Evolutionary conservation across 2,329 filamentous ascomycete species (phyloP).

Genomic region (Alternaria incomplexa): DNA sequence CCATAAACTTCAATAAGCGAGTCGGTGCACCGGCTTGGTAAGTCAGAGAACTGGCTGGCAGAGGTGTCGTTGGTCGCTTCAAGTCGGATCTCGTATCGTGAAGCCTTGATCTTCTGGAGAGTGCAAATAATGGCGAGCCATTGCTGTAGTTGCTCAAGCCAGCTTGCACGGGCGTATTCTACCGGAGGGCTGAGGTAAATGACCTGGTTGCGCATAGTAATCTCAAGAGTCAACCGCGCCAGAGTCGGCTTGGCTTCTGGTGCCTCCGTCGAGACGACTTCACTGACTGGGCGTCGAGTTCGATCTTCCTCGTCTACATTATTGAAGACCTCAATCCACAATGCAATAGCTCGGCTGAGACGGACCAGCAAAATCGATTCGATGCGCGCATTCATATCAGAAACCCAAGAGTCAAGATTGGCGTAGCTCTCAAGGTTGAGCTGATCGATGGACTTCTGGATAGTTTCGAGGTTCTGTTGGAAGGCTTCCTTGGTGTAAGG

Average conservation of each 20-base stretch:
- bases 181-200: slow-evolving; percentile 95
- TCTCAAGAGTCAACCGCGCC: slow-evolving; percentile 80
- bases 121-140: slow-evolving; percentile 95
- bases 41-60: slow-evolving; percentile 74
- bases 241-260: slow-evolving; percentile 63
- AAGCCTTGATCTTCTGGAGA: slow-evolving; percentile 90
- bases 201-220: slow-evolving; percentile 97
- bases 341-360: slow-evolving; percentile 79
- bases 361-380: slow-evolving; percentile 80
- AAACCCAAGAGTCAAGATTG: slow-evolving; percentile 90
- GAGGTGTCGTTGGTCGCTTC: slow-evolving; percentile 68
- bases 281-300: slow-evolving; percentile 34
- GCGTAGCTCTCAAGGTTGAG: slow-evolving; percentile 95
- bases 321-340: slow-evolving; percentile 88
- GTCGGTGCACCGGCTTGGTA: slow-evolving; percentile 82
- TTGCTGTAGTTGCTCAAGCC: slow-evolving; percentile 89
- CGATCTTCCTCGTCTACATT: slow-evolving; percentile 43
- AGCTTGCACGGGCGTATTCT: slow-evolving; percentile 88
- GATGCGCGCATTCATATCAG: slow-evolving; percentile 83
- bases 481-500: slow-evolving; percentile 82
- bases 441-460: slow-evolving; percentile 93
- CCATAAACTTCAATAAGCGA: slow-evolving; percentile 81
- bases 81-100: slow-evolving; percentile 88
- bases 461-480: slow-evolving; percentile 77
- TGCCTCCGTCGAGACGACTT: slow-evolving; percentile 54